These are phyloP conservation scores for Colletotrichum sp. DNA, from an alignment of 2,329 filamentous ascomycete genomes.

Conservation along the genomic window DNA sequence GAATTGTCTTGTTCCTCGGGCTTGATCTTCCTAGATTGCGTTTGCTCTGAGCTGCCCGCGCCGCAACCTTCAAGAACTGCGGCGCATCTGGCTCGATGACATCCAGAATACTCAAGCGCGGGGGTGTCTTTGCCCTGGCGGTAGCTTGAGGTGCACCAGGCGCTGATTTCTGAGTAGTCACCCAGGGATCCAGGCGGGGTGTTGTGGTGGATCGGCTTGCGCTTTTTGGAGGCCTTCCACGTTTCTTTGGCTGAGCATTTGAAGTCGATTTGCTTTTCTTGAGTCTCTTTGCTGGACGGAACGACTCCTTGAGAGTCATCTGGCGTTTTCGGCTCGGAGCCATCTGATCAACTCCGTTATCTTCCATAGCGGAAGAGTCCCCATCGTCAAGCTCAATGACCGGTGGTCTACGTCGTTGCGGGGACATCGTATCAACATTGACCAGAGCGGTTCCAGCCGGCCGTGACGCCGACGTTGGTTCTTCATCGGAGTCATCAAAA, in stretches of 20 bases:
- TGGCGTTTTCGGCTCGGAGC: constrained; percentile 46
- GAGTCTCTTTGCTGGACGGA: constrained; percentile 27
- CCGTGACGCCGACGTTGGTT: constrained; percentile 19
- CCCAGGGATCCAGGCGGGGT: neutral
- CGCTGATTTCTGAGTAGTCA: neutral
- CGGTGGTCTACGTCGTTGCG: neutral
- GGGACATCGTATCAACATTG: neutral
- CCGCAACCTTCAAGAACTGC: constrained; percentile 64
- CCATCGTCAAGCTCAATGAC: constrained; percentile 35
- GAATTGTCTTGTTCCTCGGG: constrained; percentile 60
- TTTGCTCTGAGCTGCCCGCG: constrained; percentile 56
- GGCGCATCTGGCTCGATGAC: constrained; percentile 59
- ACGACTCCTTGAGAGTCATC: constrained; percentile 29
- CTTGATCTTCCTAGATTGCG: constrained; percentile 57
- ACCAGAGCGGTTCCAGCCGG: neutral
- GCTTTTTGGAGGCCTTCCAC: neutral
- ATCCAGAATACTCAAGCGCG: constrained; percentile 65
- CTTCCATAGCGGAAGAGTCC: constrained; percentile 49
- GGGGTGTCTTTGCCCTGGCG: constrained; percentile 33
- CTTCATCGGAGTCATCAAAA: constrained; percentile 53
- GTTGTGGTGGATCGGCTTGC: neutral
- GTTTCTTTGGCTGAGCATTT: constrained; percentile 29
- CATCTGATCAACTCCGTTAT: constrained; percentile 59
- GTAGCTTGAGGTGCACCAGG: neutral
- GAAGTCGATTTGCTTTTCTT: constrained; percentile 26